Evolutionary conservation across 2,329 filamentous ascomycete species (phyloP), one percentile per base, ranked within the genome.

Genomic region (Plenodomus biglobosus): DNA sequence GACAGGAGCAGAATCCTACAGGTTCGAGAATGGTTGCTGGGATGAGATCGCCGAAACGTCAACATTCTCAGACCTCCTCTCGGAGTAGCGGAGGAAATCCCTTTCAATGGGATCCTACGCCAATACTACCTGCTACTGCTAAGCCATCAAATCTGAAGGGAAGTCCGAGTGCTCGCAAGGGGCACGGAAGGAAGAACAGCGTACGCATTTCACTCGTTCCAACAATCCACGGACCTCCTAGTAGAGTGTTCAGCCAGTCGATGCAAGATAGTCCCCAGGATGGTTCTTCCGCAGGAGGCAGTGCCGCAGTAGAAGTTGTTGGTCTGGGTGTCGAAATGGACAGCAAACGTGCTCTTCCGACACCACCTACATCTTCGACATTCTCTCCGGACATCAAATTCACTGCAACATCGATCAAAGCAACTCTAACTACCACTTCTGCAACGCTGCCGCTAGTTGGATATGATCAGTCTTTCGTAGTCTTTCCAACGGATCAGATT

Each of bases 81-180:
- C 64, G 68, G n/a, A 76, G 73, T 51, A 76, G 74, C 55, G 73
- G 74, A 38, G 73, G 73, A 2, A 76, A 76, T 45, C 74, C 75
- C 0, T 76, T 77, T 44, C 74, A 76, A 44, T 76, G 73, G 74
- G 75, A 76, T 48, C 65, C 61, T 19, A 50, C 61, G 17, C 70
- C 68, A 10, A 53, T 67, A 8, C 52, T 68, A n/a, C 63, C 66
- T 2, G 49, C 67, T 1, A 22, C 42, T 19, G 61, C 62, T 0
- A 77, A 74, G 46, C 71, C 74, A 10, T 76, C 75, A 7, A 73
- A 73, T 0, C 39, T 76, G 50, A 77, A 77, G 55, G 72, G 74
- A 0, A 76, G 74, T 39, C 75, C 75, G 1, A 72, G 69, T 40
- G 71, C 73, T 17, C 70, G 74, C 17, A 75, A 75, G 55, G 73